Base-by-base conservation (phyloP, 1,284 basidiomycete species). In the Cryptococcus sp. region DNA sequence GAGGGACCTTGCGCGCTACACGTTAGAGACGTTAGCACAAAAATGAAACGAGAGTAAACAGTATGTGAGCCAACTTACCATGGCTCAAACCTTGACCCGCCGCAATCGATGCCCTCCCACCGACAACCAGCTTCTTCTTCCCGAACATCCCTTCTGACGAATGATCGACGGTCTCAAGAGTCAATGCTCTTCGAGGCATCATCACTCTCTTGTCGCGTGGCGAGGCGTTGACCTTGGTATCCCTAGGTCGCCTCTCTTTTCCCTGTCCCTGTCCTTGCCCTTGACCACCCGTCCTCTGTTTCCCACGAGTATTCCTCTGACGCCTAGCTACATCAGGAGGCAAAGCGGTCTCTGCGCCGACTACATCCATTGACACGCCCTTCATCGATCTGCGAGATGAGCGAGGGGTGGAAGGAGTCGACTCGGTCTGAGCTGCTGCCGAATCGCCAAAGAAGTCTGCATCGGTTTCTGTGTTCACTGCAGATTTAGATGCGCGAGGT, bases 141-240 rank as follows among this genome's bases (percentile, higher is more conserved):
- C 62, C 62, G 34, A 63, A 63, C 44, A 63, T 40, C n/a, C 55
- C 61, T 17, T 54, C 39, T 44, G 52, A n/a, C 5, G 54, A 56
- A 34, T 62, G 61, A 43, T 62, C 61, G 22, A 53, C 45, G 6
- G 25, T 45, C 26, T 56, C 57, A 3, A 56, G 49, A 1, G 57
- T 50, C 26, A 62, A 39, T 38, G 58, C 52, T 44, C 57, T 29
- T 45, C 40, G 55, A 26, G 54, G 54, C 44, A 52, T 22, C 54
- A 50, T 49, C 10, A 46, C 57, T 38, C 54, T 56, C 44, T 54
- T 55, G 38, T 56, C 48, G 37, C 54, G 50, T 5, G 50, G n/a
- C 19, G 37, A 41, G 2, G 50, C 11, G 15, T 50, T 52, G 29
- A 39, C 3, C 10, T 23, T 25, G 44, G 15, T 13, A 34, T 46